Evolutionary conservation across 2,329 filamentous ascomycete genomes (phyloP).

Genomic region (Pyricularia sp.): DNA sequence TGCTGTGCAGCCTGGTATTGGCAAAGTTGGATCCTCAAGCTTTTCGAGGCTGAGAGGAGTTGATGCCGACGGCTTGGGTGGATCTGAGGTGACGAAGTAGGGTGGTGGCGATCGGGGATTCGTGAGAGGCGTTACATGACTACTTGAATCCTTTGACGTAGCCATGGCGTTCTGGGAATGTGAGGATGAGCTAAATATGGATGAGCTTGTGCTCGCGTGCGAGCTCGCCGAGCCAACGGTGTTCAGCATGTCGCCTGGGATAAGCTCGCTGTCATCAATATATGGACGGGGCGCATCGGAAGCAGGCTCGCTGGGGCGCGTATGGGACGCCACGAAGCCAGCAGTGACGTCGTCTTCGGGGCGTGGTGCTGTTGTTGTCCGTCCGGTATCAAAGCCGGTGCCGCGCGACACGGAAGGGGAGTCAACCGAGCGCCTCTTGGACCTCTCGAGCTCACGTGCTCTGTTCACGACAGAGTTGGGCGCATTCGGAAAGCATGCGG

Average conservation of each 20-base stretch:
- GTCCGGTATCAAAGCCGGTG: slow-evolving; percentile 10
- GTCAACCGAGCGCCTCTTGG: slow-evolving; percentile 37
- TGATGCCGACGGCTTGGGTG: slow-evolving; percentile 34
- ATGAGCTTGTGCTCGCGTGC: slow-evolving; percentile 59
- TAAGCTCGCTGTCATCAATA: slow-evolving; percentile 48
- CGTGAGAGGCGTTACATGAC: slow-evolving; percentile 41
- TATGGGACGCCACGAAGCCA: background rate
- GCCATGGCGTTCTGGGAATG: slow-evolving; percentile 28
- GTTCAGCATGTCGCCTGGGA: slow-evolving; percentile 58
- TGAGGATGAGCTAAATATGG: slow-evolving; percentile 52
- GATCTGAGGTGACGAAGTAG: slow-evolving; percentile 34
- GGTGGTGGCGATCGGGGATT: slow-evolving; percentile 40
- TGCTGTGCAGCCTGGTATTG: background rate
- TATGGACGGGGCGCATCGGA: slow-evolving; percentile 3
- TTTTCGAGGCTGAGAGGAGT: background rate
- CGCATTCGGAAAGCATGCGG: slow-evolving; percentile 77
- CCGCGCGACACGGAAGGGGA: slow-evolving; percentile 10
- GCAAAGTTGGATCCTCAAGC: background rate
- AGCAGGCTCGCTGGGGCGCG: slow-evolving; percentile 2
- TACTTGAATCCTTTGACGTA: slow-evolving; percentile 30
- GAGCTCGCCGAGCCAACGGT: slow-evolving; percentile 66
- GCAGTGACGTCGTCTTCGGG: background rate
- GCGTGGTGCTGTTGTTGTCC: slow-evolving; percentile 7
- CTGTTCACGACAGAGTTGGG: slow-evolving; percentile 54
- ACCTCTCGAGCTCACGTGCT: slow-evolving; percentile 52